Percentiles rank a stretch among this genome's conserved stretches.
Evolutionary conservation across 805 yeast genomes (phyloP).

Genomic region (Tetrapisispora phaffii): DNA sequence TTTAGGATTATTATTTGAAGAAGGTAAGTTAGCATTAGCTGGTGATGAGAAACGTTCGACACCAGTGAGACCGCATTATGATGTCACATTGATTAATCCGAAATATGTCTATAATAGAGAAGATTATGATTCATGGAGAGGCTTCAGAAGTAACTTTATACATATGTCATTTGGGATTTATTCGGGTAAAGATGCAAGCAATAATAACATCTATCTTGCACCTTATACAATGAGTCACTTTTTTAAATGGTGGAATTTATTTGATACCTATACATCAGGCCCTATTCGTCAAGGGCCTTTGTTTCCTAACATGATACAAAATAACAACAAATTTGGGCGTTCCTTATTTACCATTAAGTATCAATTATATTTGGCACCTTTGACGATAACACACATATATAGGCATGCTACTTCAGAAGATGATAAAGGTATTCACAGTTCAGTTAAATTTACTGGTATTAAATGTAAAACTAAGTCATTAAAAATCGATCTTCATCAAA

Average conservation of each 20-base stretch:
- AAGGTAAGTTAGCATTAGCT: constrained; percentile 35
- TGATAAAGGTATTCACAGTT: constrained; percentile 31
- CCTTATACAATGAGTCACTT: constrained; percentile 64
- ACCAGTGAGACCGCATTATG: constrained; percentile 52
- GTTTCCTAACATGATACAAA: constrained; percentile 42
- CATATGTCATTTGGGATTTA: constrained; percentile 40
- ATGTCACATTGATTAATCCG: constrained; percentile 52
- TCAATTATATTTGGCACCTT: constrained; percentile 53
- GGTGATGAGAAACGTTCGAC: constrained; percentile 36
- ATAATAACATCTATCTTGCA: constrained; percentile 61
- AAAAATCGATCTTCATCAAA: constrained; percentile 54
- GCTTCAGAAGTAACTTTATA: constrained; percentile 53
- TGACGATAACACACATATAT: constrained; percentile 64
- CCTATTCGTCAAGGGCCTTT: constrained; percentile 68
- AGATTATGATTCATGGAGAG: constrained; percentile 50
- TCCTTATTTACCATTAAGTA: constrained; percentile 68
- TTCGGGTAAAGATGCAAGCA: constrained; percentile 31
- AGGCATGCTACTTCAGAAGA: constrained; percentile 42
- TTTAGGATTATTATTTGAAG: constrained; percentile 63
- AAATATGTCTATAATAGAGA: constrained; percentile 31
- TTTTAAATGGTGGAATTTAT: constrained; percentile 72
- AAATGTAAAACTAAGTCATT: constrained; percentile 45
- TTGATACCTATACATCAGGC: constrained; percentile 63
- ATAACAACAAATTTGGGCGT: constrained; percentile 50
- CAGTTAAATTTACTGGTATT: constrained; percentile 48